These are phyloP conservation scores for Saturnispora quitensis DNA, from an alignment of 805 yeast genomes.

Conservation along the genomic window DNA sequence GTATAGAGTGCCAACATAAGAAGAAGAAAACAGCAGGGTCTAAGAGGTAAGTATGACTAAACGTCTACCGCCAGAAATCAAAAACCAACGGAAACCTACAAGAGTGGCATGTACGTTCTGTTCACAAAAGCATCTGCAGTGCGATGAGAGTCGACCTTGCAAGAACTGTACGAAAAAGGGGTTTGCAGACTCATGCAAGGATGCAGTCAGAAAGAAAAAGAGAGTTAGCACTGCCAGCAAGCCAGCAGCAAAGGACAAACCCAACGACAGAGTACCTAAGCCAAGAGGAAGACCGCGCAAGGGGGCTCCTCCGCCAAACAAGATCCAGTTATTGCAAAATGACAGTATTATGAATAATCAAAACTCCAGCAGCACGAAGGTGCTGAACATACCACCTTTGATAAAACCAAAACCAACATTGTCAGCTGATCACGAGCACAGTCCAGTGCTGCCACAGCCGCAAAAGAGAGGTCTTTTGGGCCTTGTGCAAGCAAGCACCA, in stretches of 20 bases:
- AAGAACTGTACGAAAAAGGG: conserved; percentile 59
- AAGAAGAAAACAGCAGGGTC: not conserved
- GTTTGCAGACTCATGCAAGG: conserved; percentile 42
- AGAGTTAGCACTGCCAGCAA: not conserved
- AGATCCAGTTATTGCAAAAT: not conserved
- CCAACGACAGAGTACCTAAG: not conserved
- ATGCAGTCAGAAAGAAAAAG: conserved; percentile 42
- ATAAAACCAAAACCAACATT: not conserved
- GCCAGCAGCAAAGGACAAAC: not conserved
- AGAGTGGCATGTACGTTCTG: conserved; percentile 65
- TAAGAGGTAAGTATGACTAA: conserved; percentile 39
- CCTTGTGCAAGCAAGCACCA: not conserved
- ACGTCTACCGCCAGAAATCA: conserved; percentile 44
- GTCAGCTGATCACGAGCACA: not conserved
- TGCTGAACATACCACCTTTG: not conserved
- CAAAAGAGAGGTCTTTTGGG: not conserved
- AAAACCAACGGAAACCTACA: conserved; percentile 49
- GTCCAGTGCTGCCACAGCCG: not conserved
- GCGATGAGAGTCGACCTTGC: conserved; percentile 64
- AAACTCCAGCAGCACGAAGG: not conserved
- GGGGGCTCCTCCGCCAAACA: not conserved
- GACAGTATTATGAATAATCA: not conserved
- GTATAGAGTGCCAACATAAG: not conserved
- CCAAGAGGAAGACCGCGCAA: conserved; percentile 7
- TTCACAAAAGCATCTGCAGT: conserved; percentile 64